Conservation (phyloP, 371 early-diverging fungal genomes). For the Batrachochytrium dendrobatidis region DNA sequence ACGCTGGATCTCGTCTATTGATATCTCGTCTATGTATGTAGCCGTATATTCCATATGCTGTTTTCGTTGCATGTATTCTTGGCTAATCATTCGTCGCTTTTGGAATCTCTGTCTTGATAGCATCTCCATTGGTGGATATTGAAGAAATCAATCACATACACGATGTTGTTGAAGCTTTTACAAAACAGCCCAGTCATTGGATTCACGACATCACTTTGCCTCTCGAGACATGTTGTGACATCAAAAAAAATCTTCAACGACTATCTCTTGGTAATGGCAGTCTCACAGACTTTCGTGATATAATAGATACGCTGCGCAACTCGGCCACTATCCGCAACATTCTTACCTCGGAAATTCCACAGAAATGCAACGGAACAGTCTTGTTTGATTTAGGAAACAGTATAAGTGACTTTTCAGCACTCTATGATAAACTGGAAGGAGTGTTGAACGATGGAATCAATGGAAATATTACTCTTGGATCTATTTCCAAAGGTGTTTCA, state of each 20-base stretch:
- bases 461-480: neutral
- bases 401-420: neutral
- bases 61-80: too few species aligned
- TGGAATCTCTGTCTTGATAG: conserved; percentile 9
- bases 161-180: conserved; percentile 25
- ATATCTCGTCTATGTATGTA: conserved; percentile 56
- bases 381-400: neutral
- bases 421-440: too few species aligned
- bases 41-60: too few species aligned
- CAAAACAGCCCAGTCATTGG: conserved; percentile 12
- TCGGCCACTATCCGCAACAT: conserved; percentile 3
- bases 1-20: conserved; percentile 70
- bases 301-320: conserved; percentile 17
- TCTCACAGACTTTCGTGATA: conserved; percentile 18
- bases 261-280: conserved; percentile 20
- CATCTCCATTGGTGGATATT: conserved; percentile 25
- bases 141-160: conserved; percentile 31
- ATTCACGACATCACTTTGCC: conserved; percentile 10
- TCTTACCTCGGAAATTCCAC: conserved; percentile 1
- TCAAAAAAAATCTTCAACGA: conserved; percentile 31
- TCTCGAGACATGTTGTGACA: conserved; percentile 20
- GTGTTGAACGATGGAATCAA: too few species aligned
- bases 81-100: neutral
- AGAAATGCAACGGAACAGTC: neutral
- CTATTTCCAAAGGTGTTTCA: neutral